Base-by-base conservation (phyloP, 2,329 filamentous ascomycete genomes). In the Talaromyces atroroseus region DNA sequence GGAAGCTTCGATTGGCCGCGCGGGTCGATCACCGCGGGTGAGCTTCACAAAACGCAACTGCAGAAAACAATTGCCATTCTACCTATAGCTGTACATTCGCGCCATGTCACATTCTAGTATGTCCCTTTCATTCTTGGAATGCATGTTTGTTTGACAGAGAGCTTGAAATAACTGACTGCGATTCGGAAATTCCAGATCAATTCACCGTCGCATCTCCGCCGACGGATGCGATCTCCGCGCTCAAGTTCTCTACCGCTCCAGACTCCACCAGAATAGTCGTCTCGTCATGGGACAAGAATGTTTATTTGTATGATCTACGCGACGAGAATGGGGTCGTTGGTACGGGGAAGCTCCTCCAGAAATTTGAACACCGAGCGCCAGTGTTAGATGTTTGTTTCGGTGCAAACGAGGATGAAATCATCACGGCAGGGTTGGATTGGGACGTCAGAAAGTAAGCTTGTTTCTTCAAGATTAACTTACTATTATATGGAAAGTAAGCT, bases 331-430 rank as follows among this genome's bases (percentile, higher is more conserved):
- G 70, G 21, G 79, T 81, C 61, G 78, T 82, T 38, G 82, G 81
- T 23, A 74, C 76, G 51, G 86, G 84, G 6, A 82, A 81, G 54
- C 78, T 95, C 29, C 67, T 92, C 32, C 82, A 83, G 62, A 89
- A 86, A 62, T 90, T 87, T 66, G 86, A 91, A 71, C 88, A 94
- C 71, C 83, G 86, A 59, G 90, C 90, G 7, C 91, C 94, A 0
- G 88, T 99, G 8, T 79, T 99, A 58, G 91, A 96, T 70, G 87
- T 94, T 18, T 96, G 91, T 74, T 99, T 95, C 67, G 92, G 92
- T 62, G 83, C 84, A 62, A 84, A 85, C 72, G 89, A 92, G 66
- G 82, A 87, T 65, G 90, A 91, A 72, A 87, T 92, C 44, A 99
- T 90, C 76, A 90, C 84, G 20, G 91, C 86, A 38, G 90, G 92